phyloP scores from a whole-genome alignment of 805 yeast genomes.

The Saturnispora kantuleensis region DNA sequence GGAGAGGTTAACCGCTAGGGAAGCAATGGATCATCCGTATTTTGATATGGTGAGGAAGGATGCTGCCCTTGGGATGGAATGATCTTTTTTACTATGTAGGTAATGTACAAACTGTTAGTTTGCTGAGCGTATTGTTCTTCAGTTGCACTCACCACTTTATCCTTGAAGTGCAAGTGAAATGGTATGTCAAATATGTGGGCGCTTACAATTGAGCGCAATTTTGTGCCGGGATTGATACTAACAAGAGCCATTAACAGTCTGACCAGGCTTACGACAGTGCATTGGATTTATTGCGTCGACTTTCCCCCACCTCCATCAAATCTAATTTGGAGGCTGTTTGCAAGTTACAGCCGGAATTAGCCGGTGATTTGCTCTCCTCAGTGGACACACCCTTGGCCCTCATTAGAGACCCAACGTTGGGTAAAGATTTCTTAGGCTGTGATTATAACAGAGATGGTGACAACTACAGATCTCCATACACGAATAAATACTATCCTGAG shows the following conservation, averaged over 20 bases:
- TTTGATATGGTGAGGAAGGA: slow-evolving; percentile 24
- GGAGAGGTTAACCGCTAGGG: slow-evolving; percentile 78
- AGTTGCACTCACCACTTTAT: neutral
- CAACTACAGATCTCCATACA: slow-evolving; percentile 85
- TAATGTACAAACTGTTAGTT: neutral
- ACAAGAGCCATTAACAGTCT: slow-evolving; percentile 1
- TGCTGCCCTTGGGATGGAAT: neutral
- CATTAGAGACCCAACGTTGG: slow-evolving; percentile 39
- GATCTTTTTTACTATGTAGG: no score
- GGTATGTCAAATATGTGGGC: slow-evolving; percentile 2
- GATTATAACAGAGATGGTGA: slow-evolving; percentile 96
- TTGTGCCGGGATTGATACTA: neutral
- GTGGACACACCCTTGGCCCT: slow-evolving; percentile 76
- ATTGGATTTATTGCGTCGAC: slow-evolving; percentile 63
- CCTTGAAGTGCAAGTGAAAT: neutral
- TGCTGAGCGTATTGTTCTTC: neutral
- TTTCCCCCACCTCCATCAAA: slow-evolving; percentile 55
- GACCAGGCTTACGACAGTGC: slow-evolving; percentile 61
- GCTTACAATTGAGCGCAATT: neutral
- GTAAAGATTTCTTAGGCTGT: slow-evolving; percentile 70
- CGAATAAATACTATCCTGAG: slow-evolving; percentile 59
- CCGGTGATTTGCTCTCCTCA: slow-evolving; percentile 78
- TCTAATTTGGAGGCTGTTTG: slow-evolving; percentile 38
- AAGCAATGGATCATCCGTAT: slow-evolving; percentile 67
- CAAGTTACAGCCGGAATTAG: slow-evolving; percentile 52